A percentile compares a stretch with the other conserved stretches of the same genome.
Conservation (phyloP, 75 land plant species). For the Ceratopteris richardii region DNA sequence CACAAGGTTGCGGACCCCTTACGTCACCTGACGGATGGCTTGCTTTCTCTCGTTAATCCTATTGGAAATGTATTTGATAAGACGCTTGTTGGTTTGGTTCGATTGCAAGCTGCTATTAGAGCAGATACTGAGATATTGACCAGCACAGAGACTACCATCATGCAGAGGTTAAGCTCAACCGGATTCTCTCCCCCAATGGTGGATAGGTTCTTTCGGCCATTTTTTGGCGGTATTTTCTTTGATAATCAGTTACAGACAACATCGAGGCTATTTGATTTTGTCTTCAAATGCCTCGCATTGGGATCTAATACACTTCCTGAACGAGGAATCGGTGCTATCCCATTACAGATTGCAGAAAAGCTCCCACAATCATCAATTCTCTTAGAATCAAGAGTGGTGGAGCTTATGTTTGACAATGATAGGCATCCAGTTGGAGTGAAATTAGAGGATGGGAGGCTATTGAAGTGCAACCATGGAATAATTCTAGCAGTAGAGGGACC, state of each 20-base stretch:
- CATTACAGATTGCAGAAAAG: slow-evolving; percentile 53
- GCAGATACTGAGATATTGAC: slow-evolving; percentile 41
- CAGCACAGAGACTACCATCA: slow-evolving; percentile 37
- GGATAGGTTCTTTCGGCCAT: slow-evolving; percentile 83
- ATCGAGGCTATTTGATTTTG: slow-evolving; percentile 71
- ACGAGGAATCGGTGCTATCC: slow-evolving; percentile 67
- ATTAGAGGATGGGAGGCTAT: slow-evolving; percentile 37
- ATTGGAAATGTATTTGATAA: slow-evolving; percentile 74
- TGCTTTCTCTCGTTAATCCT: slow-evolving; percentile 50
- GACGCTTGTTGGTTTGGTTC: slow-evolving; percentile 45
- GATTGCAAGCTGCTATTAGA: slow-evolving; percentile 30
- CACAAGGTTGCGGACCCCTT: slow-evolving; percentile 84
- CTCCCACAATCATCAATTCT: slow-evolving; percentile 47
- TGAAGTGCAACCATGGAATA: slow-evolving; percentile 45
- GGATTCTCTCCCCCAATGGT: slow-evolving; percentile 66
- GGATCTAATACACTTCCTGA: slow-evolving; percentile 83
- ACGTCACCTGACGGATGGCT: slow-evolving; percentile 52
- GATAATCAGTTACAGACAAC: slow-evolving; percentile 73
- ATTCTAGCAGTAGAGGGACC: slow-evolving; percentile 72
- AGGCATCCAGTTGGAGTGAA: slow-evolving; percentile 13
- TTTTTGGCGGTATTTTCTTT: slow-evolving; percentile 92
- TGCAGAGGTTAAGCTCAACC: slow-evolving; percentile 22
- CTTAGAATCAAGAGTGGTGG: slow-evolving; percentile 40
- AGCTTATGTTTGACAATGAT: slow-evolving; percentile 17
- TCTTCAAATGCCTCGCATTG: slow-evolving; percentile 79